Conservation (phyloP, 2,329 filamentous ascomycete genomes). For the Diplocarpon mali region DNA sequence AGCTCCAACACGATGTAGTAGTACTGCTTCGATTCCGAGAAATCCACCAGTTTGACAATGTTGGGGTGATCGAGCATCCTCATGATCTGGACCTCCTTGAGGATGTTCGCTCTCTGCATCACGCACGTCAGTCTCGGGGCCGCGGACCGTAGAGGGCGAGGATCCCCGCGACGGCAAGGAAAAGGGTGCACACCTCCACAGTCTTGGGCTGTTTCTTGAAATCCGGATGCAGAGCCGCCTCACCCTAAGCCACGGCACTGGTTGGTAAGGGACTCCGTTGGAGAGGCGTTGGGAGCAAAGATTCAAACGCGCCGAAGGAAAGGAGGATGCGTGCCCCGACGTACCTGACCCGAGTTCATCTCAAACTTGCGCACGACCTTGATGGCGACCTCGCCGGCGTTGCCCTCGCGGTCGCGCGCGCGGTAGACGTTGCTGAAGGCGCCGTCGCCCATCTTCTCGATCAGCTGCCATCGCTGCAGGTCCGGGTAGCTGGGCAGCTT, state of each 20-base stretch:
- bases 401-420: slow-evolving; percentile 62
- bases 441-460: slow-evolving; percentile 98
- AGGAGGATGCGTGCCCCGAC: slow-evolving; percentile 34
- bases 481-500: slow-evolving; percentile 82
- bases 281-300: slow-evolving; percentile 8
- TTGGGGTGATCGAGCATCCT: slow-evolving; percentile 92
- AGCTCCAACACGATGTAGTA: slow-evolving; percentile 97
- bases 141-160: too few relatives aligned
- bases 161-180: too few relatives aligned
- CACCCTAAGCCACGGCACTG: slow-evolving; percentile 54
- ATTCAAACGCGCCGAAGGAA: slow-evolving; percentile 11
- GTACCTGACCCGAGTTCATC: slow-evolving; percentile 97
- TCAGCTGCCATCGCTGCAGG: slow-evolving; percentile 70
- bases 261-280: slow-evolving; percentile 35
- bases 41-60: slow-evolving; percentile 87
- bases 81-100: slow-evolving; percentile 99
- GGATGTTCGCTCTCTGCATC: slow-evolving; percentile 78
- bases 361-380: slow-evolving; percentile 98
- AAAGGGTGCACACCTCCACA: slow-evolving; percentile 75
- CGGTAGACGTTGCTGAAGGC: slow-evolving; percentile 98
- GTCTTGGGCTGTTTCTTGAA: slow-evolving; percentile 92
- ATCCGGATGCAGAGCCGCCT: slow-evolving; percentile 88
- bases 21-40: slow-evolving; percentile 86
- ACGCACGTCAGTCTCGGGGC: not conserved
- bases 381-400: slow-evolving; percentile 77